Percentiles rank a stretch among this genome's conserved stretches.
Evolutionary conservation across 2,329 filamentous ascomycete species (phyloP).

Genomic region (Fusarium devonianum): DNA sequence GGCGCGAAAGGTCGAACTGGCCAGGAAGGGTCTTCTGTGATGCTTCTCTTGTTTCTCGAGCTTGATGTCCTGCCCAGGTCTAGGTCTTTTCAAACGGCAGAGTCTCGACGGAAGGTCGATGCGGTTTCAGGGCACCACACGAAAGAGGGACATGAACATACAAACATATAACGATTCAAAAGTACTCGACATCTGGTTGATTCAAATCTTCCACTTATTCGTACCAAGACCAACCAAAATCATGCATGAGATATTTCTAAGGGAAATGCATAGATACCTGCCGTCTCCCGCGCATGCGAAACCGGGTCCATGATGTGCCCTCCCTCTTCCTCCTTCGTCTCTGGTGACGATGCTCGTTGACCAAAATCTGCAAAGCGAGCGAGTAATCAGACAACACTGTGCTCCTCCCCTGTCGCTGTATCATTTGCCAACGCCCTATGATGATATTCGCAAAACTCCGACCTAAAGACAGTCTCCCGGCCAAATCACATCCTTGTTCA

Average conservation of each 20-base stretch:
- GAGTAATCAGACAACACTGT: slow-evolving; percentile 17
- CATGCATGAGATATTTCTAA: slow-evolving; percentile 17
- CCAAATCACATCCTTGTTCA: slow-evolving; percentile 15
- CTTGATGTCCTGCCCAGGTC: neutral
- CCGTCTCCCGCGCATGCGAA: slow-evolving; percentile 24
- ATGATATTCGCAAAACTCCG: slow-evolving; percentile 42
- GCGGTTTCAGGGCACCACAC: neutral
- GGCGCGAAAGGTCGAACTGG: slow-evolving; percentile 78
- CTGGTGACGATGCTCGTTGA: slow-evolving; percentile 11
- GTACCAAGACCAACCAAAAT: slow-evolving; percentile 10
- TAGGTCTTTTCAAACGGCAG: neutral
- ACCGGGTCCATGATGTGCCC: slow-evolving; percentile 23
- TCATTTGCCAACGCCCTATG: slow-evolving; percentile 39
- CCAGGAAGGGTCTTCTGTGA: slow-evolving; percentile 77
- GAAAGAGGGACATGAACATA: neutral
- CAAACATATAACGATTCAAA: neutral
- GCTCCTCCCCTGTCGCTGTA: slow-evolving; percentile 17
- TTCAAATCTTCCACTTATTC: too few species aligned
- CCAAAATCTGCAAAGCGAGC: slow-evolving; percentile 29
- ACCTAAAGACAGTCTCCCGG: slow-evolving; percentile 20
- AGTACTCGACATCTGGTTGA: neutral
- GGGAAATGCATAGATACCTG: slow-evolving; percentile 26
- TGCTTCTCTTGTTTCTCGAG: neutral
- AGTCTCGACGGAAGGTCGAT: neutral
- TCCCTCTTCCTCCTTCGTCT: slow-evolving; percentile 8